Base-by-base conservation (phyloP, 2,329 filamentous ascomycete species). In the Colletotrichum camelliae region DNA sequence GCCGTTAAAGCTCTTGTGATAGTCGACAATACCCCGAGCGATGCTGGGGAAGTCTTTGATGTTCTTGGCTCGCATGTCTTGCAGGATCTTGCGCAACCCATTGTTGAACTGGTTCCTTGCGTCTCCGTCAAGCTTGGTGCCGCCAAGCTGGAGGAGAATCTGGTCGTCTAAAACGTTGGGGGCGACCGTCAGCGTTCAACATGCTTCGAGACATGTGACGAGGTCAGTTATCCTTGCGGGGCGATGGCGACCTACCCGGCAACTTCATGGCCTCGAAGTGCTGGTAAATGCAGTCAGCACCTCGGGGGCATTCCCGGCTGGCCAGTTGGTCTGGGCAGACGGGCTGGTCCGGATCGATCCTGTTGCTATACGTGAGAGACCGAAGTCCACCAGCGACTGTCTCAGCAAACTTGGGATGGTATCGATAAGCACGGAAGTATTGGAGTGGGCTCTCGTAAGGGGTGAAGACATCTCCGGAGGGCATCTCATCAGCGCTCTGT, bases 361-460 rank as follows among this genome's bases (percentile, higher is more conserved):
- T 93, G 85, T 98, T 95, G 86, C 95, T 98, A 86, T 96, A 98
- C 58, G 96, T 98, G 87, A 97, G 89, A 78, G 97, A 98, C 82
- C 94, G 93, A 82, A 96, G 93, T 58, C 96, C 96, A 77, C 93
- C 94, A 72, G 91, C 83, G 73, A 98, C 92, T 72, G 91, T 87
- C 66, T 93, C 84, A 78, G 89, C 87, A 85, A 93, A 98, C 67
- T 91, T 88, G 37, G 95, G 95, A 82, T 98, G 96, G 83, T 96
- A 98, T 79, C 96, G 95, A 85, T 95, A 99, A 48, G 95, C 94
- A 83, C 93, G 95, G 84, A 98, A 98, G 79, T 91, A 91, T 79
- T 91, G 92, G 76, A 99, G 88, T 37, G 96, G 94, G 81, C 95
- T 98, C 81, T 94, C 89, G 85, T 99, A 99, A 4, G 95, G 93